Evolutionary conservation across 2,329 filamentous ascomycete genomes (phyloP).

Genomic region (Magnaporthiopsis rhizophila): DNA sequence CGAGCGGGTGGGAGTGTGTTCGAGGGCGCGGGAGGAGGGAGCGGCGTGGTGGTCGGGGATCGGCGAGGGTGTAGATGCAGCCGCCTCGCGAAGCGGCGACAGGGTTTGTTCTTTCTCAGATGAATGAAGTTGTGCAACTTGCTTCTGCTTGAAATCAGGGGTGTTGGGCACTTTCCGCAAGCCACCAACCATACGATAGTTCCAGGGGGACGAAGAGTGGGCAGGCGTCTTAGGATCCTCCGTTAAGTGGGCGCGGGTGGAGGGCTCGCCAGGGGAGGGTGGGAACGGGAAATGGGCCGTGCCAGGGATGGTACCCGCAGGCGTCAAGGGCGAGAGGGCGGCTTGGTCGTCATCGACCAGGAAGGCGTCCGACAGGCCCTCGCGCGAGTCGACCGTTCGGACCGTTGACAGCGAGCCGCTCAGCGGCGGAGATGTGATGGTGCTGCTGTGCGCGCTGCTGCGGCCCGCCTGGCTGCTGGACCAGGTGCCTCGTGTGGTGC

Average conservation of each 20-base stretch:
- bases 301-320: conserved; percentile 32
- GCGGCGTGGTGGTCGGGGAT: conserved; percentile 2
- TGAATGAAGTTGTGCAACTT: conserved; percentile 20
- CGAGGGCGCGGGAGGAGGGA: conserved; percentile 1
- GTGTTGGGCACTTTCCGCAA: conserved; percentile 43
- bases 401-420: conserved; percentile 26
- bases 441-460: conserved; percentile 6
- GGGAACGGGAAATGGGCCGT: conserved; percentile 28
- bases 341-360: conserved; percentile 37
- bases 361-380: conserved; percentile 28
- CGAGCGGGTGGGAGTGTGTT: conserved; percentile 1
- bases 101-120: conserved; percentile 22
- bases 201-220: conserved; percentile 41
- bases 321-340: conserved; percentile 30
- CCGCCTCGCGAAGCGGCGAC: conserved; percentile 23
- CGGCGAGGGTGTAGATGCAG: conserved; percentile 17
- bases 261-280: conserved; percentile 24
- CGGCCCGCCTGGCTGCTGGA: background rate
- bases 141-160: conserved; percentile 35
- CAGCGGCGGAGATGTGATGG: conserved; percentile 33
- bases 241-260: conserved; percentile 21
- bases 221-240: conserved; percentile 27
- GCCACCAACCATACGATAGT: conserved; percentile 46
- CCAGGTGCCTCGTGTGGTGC: background rate
- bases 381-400: conserved; percentile 40